These are phyloP conservation scores for Xylariaceae sp. DNA, from an alignment of 2,329 filamentous ascomycete species.

Conservation along the genomic window DNA sequence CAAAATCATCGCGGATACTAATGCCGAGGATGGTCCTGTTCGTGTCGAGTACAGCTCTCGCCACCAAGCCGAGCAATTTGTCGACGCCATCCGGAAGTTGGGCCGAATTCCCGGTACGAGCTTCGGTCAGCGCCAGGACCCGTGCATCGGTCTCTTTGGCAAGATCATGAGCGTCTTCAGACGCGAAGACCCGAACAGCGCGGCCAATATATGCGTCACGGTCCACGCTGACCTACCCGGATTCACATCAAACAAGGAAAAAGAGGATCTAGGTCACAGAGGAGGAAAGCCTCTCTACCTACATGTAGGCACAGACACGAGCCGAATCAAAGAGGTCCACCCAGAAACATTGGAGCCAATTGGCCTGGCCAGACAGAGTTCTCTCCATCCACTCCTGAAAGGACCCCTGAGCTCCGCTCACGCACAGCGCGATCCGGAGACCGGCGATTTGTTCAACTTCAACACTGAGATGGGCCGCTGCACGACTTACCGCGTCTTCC, in stretches of 20 bases:
- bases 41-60: slow-evolving; percentile 67
- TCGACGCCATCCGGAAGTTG: slow-evolving; percentile 54
- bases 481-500: slow-evolving; percentile 64
- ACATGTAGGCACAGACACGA: slow-evolving; percentile 46
- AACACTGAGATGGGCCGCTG: slow-evolving; percentile 60
- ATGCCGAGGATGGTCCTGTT: slow-evolving; percentile 20
- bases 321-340: slow-evolving; percentile 55
- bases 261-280: slow-evolving; percentile 33
- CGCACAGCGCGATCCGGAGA: slow-evolving; percentile 62
- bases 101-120: slow-evolving; percentile 53
- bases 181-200: slow-evolving; percentile 18
- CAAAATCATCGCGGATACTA: slow-evolving; percentile 48
- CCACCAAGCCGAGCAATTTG: slow-evolving; percentile 57
- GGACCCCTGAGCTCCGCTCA: slow-evolving; percentile 67
- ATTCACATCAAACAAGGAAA: slow-evolving; percentile 29
- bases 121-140: slow-evolving; percentile 68
- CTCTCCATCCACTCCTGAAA: slow-evolving; percentile 61
- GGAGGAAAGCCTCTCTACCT: slow-evolving; percentile 45
- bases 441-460: slow-evolving; percentile 74
- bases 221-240: slow-evolving; percentile 61
- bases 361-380: slow-evolving; percentile 52
- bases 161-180: slow-evolving; percentile 62
- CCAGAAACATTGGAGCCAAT: slow-evolving; percentile 67
- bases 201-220: slow-evolving; percentile 60
- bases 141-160: slow-evolving; percentile 65